Conservation (phyloP, 2,329 filamentous ascomycete species). For the Alternaria arbusti region DNA sequence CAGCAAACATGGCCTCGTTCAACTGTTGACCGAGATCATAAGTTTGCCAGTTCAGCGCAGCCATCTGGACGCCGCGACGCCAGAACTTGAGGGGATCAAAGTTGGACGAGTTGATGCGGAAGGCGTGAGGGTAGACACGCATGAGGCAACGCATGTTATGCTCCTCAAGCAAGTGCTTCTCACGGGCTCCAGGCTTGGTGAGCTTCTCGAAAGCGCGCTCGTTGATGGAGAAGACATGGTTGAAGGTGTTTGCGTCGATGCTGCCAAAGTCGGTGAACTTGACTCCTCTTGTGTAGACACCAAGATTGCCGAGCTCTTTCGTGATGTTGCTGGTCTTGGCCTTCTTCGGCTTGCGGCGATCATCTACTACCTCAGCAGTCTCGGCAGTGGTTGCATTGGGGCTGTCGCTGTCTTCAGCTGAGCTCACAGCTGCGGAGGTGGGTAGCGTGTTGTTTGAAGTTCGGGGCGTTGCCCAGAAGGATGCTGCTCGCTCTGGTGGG, state of each 20-base stretch:
- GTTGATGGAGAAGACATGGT: conserved; percentile 95
- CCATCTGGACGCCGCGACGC: conserved; percentile 97
- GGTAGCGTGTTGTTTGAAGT: conserved; percentile 62
- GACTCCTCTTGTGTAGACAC: conserved; percentile 77
- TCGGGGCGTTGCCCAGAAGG: conserved; percentile 59
- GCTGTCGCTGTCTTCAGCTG: conserved; percentile 79
- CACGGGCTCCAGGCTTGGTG: conserved; percentile 74
- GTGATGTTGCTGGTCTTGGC: conserved; percentile 81
- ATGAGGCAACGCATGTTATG: conserved; percentile 89
- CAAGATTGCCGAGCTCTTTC: conserved; percentile 80
- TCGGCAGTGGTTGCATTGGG: conserved; percentile 61
- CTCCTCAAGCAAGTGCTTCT: conserved; percentile 78
- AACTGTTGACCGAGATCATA: conserved; percentile 95
- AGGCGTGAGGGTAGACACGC: conserved; percentile 88
- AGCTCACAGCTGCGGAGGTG: conserved; percentile 61
- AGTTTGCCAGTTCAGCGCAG: conserved; percentile 96
- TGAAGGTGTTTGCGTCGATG: conserved; percentile 81
- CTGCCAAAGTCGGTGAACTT: conserved; percentile 84
- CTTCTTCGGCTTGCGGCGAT: conserved; percentile 67
- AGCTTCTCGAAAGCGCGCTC: conserved; percentile 86
- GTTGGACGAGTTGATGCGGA: conserved; percentile 85
- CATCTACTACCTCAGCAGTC: conserved; percentile 59
- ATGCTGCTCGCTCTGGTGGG: conserved; percentile 55
- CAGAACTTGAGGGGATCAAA: conserved; percentile 94
- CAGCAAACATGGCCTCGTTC: conserved; percentile 97